A percentile compares a stretch with the other conserved stretches of the same genome.
Evolutionary conservation across 1,284 basidiomycete genomes (phyloP).

Genomic region (Papiliotrema nemorosa): DNA sequence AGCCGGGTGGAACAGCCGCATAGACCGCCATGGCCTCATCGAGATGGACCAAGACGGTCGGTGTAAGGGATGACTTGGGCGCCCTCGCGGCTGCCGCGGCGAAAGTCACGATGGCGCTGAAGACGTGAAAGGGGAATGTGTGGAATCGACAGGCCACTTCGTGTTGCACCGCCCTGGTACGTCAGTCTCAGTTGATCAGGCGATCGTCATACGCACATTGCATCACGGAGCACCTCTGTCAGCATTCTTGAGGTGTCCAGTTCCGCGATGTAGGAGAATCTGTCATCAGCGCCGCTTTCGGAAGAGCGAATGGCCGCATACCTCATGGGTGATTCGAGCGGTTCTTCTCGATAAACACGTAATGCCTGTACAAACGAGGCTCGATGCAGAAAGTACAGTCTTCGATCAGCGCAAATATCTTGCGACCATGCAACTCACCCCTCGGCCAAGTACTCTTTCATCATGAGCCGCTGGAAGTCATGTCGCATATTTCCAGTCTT

Average conservation of each 20-base stretch:
- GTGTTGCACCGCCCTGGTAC: neutral
- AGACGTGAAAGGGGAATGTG: neutral
- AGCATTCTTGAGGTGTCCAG: neutral
- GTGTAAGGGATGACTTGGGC: neutral
- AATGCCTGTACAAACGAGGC: neutral
- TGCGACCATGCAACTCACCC: neutral
- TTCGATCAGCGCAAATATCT: neutral
- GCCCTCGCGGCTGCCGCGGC: neutral
- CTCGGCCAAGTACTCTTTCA: neutral
- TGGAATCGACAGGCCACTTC: neutral
- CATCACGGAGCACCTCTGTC: neutral
- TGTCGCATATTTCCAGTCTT: too few relatives aligned
- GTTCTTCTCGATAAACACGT: neutral
- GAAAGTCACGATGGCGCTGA: neutral
- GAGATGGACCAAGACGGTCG: neutral
- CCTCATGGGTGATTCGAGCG: neutral
- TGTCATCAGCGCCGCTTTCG: neutral
- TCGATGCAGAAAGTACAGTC: neutral
- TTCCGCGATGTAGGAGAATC: neutral
- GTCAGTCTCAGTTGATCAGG: neutral
- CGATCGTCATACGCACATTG: neutral
- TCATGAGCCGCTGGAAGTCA: neutral
- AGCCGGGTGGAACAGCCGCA: neutral
- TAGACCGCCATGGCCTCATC: neutral
- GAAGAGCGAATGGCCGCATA: neutral